Base-by-base conservation (phyloP, 208 protist species). In the Crithidia fasciculata region DNA sequence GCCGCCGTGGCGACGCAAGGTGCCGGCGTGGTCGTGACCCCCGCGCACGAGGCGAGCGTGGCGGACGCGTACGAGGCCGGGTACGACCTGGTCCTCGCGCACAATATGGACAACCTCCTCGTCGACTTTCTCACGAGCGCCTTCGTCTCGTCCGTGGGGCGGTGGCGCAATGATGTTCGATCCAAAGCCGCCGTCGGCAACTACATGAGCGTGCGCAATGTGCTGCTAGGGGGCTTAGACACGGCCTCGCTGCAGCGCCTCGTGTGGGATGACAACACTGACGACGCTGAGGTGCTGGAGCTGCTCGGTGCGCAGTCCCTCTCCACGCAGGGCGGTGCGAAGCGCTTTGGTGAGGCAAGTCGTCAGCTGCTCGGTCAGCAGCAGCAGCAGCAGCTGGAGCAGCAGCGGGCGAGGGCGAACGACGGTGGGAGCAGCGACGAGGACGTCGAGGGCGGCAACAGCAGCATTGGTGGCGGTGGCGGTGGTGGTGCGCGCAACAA, bases 101-200 rank as follows among this genome's bases (percentile, higher is more conserved):
- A 91, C 69, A 80, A 72, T 76, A 90, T 94, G 80, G 92, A 96
- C 54, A 81, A 94, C 65, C 72, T 82, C 3, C 86, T 93, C n/a
- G 87, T 93, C 4, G 83, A 91, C 39, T 90, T 96, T 18, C 81
- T 94, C 6, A 90, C 86, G 6, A 69, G 83, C 36, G 63, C 81
- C 43, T 94, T 96, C 59, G 80, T 94, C 16, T 92, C 92, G 0
- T 85, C 89, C 7, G 72, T 78, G n/a, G 89, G 86, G 3, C 83
- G 89, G 39, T 96, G 89, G 87, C 78, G 82, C 28, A 91, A 88
- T 44, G 88, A 96, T 60, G 73, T 96, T 6, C 87, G 87, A n/a
- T 76, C 83, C 53, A 89, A 89, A 60, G 81, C 83, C 9, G 81
- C 86, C 5, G 84, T 93, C 4, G 91, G 91, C 43, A 96, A 96